Base-by-base conservation (phyloP, 768 basidiomycete genomes). In the Gymnopilus junonius region DNA sequence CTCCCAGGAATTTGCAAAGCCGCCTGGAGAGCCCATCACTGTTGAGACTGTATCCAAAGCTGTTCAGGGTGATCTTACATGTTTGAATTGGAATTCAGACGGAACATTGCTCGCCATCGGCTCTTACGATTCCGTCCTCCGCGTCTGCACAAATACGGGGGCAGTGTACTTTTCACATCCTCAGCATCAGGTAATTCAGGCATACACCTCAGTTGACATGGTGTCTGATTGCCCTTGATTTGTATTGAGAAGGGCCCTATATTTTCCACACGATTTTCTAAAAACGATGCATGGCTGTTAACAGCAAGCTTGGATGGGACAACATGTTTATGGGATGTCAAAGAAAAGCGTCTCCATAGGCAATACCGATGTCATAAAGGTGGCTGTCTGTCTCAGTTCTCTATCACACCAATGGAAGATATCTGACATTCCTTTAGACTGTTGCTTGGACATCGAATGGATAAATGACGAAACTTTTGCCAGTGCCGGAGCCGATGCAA, bases 361-460 rank as follows among this genome's bases (percentile, higher is more conserved):
- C 90, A 92, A 69, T 92, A 87, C 73, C 80, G 79, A 62, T 80
- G 78, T 68, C 92, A 94, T 70, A 80, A 80, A 77, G 87, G 92
- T 92, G 70, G 66, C 72, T 63, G 56, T 62, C 45, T 62, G 43
- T 63, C 39, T 46, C 10, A 61, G 48, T 53, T 60, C 53, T 62
- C 27, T 55, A 25, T 21, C 20, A 32, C 25, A 23, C 15, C 15
- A 2, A 29, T 37, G 4, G 21, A 42, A 35, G 50, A 40, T 58
- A 58, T 17, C 58, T 59, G n/a, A 68, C 46, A 34, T 43, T 51
- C 32, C 45, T 27, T 46, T 64, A 90, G 91, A 87, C 71, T 91
- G 90, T 69, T 93, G 92, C 73, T 74, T 94, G 69, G 93, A 94
- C 69, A 83, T 91, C 11, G 92, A 91, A 59, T 94, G 93, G 93